Evolutionary conservation across 176 grass and related monocot genomes (phyloP).

Genomic region (Ensete glaucum): DNA sequence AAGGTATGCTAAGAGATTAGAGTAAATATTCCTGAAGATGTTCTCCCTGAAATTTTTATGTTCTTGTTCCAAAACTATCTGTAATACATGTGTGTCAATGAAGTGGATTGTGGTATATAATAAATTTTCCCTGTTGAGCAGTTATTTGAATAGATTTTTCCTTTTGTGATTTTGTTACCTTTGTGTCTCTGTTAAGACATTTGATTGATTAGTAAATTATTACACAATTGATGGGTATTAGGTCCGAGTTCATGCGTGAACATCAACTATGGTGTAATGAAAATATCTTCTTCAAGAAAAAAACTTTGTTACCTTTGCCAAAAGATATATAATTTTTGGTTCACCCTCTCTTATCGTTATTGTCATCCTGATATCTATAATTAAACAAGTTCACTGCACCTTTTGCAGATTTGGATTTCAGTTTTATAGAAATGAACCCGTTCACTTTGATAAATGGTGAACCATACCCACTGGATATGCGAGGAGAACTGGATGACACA

Average conservation of each 20-base stretch:
- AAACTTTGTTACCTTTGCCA: background rate
- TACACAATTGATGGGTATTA: too few species aligned
- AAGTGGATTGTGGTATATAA: too few species aligned
- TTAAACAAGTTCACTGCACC: conserved; percentile 14
- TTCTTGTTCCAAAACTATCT: background rate
- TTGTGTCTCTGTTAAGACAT: too few species aligned
- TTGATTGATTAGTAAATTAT: too few species aligned
- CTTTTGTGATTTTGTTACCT: background rate
- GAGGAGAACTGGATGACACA: conserved; percentile 88
- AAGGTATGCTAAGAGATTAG: conserved; percentile 32
- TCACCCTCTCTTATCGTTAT: background rate
- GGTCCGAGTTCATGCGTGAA: too few species aligned
- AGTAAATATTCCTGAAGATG: background rate
- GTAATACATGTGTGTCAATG: too few species aligned
- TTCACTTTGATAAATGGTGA: conserved; percentile 79
- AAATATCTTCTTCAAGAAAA: too few species aligned
- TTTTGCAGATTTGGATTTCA: conserved; percentile 74
- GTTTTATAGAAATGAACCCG: conserved; percentile 96
- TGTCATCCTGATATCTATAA: background rate
- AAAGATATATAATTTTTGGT: background rate
- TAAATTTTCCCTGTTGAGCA: background rate
- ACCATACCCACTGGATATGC: conserved; percentile 86
- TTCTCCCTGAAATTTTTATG: background rate
- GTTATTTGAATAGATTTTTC: background rate
- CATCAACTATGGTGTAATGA: too few species aligned